Base-by-base conservation (phyloP, 805 yeast genomes). In the Torulaspora maleeae region DNA sequence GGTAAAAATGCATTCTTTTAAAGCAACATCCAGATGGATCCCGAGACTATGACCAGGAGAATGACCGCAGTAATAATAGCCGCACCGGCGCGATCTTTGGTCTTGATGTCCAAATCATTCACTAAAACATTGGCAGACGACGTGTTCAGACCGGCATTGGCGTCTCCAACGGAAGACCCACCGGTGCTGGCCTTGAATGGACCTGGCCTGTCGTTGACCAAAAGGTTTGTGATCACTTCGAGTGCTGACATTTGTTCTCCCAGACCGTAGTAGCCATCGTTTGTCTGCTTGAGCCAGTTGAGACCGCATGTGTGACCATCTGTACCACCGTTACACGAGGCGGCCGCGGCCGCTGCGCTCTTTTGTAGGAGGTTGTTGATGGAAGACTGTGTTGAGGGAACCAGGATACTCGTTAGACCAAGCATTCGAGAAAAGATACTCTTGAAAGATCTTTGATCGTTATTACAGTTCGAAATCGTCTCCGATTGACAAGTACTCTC, bases 21-120 rank as follows among this genome's bases (percentile, higher is more conserved):
- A 43, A 78, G 61, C 41, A 80, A 60, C 90, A 91, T 83, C 96
- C 98, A 89, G 27, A 80, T 71, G 27, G 85, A 75, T 19, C 89
- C 80, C 29, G 82, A 87, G 16, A 81, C 61, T 19, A 88, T 56
- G 2, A 73, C 61, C 1, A 78, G 77, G 51, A 87, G 63, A 1
- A 84, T 80, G 5, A 87, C 64, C 0, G 90, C 95, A 0, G 99
- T 91, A 35, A 87, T 64, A 17, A 90, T 71, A 38, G 95, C 95
- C 1, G 97, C 96, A 40, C 98, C 98, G 1, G 88, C 96, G 56
- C 75, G 77, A 60, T 87, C 96, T 48, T 77, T 79, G 0, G 70
- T 63, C 0, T 79, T 70, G 35, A 89, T 78, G 0, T 63, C 67
- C 38, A 82, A 63, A 32, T 56, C 48, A 41, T 56, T 56, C 53